Evolutionary conservation across 2,329 filamentous ascomycete species (phyloP).

Genomic region (Aspergillus arachidicola): DNA sequence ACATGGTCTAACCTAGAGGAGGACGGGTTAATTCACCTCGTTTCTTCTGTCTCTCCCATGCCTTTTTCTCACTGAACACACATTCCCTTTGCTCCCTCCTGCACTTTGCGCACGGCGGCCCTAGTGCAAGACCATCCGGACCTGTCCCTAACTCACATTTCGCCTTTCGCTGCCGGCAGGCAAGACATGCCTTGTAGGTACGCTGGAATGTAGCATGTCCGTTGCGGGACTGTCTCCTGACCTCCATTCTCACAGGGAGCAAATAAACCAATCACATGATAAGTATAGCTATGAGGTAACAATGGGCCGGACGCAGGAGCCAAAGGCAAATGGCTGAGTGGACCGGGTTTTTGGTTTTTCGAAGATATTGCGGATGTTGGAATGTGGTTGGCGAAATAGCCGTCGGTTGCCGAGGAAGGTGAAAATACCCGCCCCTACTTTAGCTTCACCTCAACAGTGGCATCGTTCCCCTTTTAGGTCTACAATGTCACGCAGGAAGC

Average conservation of each 20-base stretch:
- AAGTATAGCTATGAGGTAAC: neutral
- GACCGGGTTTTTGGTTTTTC: conserved; percentile 3
- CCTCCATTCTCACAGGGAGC: conserved; percentile 22
- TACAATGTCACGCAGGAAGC: neutral
- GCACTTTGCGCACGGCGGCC: conserved; percentile 52
- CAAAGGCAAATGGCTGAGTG: neutral
- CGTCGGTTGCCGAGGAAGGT: conserved; percentile 15
- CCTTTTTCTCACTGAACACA: conserved; percentile 48
- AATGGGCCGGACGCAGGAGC: neutral
- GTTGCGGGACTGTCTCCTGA: conserved; percentile 19
- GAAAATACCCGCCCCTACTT: conserved; percentile 13
- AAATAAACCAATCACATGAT: conserved; percentile 19
- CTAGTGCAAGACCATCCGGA: conserved; percentile 41
- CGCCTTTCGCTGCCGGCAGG: conserved; percentile 56
- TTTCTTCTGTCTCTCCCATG: conserved; percentile 43
- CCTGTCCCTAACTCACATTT: conserved; percentile 52
- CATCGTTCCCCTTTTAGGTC: neutral
- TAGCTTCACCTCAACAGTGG: neutral
- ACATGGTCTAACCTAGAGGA: neutral
- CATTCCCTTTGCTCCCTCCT: conserved; percentile 55
- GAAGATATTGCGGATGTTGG: conserved; percentile 8
- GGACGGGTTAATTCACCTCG: conserved; percentile 28
- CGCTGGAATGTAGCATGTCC: conserved; percentile 46
- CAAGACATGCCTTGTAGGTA: conserved; percentile 58
- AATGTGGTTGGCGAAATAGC: conserved; percentile 19